These are phyloP conservation scores for Quercus parvula DNA, from an alignment of 306 rosid species.

Conservation along the genomic window DNA sequence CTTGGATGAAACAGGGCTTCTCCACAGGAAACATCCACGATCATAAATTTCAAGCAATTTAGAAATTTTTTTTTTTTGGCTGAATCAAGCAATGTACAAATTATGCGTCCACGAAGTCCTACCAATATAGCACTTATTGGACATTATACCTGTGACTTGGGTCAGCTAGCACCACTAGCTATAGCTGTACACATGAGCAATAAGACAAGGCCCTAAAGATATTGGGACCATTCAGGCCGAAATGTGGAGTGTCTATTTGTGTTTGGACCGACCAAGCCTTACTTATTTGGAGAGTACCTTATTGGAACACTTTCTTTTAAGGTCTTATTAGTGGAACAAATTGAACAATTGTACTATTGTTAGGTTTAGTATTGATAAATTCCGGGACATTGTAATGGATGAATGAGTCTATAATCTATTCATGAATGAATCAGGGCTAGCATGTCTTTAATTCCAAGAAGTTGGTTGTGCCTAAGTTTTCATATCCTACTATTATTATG, in stretches of 20 bases:
- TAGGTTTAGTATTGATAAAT: not conserved
- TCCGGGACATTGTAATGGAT: no score
- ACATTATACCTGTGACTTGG: slow-evolving; percentile 2
- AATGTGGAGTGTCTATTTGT: not conserved
- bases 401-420: no score
- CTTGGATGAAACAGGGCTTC: slow-evolving; percentile 60
- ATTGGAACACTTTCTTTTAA: not conserved
- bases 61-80: no score
- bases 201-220: not conserved
- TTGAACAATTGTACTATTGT: not conserved
- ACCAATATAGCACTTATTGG: slow-evolving; percentile 16
- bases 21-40: slow-evolving; percentile 41
- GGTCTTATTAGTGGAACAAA: not conserved
- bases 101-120: slow-evolving; percentile 12
- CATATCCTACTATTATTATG: no score
- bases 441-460: no score
- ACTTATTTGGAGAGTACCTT: not conserved
- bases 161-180: not conserved
- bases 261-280: not conserved
- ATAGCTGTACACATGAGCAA: not conserved
- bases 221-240: not conserved
- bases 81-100: not conserved
- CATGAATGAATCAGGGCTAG: no score
- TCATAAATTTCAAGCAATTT: slow-evolving; percentile 14
- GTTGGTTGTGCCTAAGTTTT: no score